Percentiles rank a stretch among this genome's conserved stretches.
Evolutionary conservation across 1,284 basidiomycete species (phyloP).

Genomic region (Cystobasidiaceae sp.): DNA sequence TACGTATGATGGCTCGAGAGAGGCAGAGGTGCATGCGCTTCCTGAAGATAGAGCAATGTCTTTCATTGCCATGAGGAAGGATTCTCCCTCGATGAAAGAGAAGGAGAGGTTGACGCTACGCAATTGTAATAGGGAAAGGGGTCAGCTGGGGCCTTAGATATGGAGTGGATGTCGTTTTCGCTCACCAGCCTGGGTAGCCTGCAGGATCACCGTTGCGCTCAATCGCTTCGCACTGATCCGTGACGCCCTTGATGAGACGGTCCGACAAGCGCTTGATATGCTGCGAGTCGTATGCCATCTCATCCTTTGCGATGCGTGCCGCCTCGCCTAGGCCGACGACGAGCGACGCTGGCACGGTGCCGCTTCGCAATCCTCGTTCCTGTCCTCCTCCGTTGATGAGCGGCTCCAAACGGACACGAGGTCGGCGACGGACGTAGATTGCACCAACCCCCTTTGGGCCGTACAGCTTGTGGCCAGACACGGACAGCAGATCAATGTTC

Average conservation of each 20-base stretch:
- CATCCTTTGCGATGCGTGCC: slow-evolving; percentile 79
- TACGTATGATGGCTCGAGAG: slow-evolving; percentile 96
- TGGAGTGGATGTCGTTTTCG: background rate
- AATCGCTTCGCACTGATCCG: slow-evolving; percentile 77
- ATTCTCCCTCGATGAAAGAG: slow-evolving; percentile 96
- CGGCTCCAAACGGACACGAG: slow-evolving; percentile 89
- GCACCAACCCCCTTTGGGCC: slow-evolving; percentile 97
- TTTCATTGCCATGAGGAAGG: slow-evolving; percentile 96
- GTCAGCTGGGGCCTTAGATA: background rate
- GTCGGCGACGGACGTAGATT: slow-evolving; percentile 85
- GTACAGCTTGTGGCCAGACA: slow-evolving; percentile 97
- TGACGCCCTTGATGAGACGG: slow-evolving; percentile 75
- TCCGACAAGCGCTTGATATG: slow-evolving; percentile 72
- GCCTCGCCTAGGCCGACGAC: slow-evolving; percentile 94
- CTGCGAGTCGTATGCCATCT: slow-evolving; percentile 86
- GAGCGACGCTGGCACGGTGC: slow-evolving; percentile 84
- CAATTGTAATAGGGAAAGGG: background rate
- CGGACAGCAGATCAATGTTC: slow-evolving; percentile 92
- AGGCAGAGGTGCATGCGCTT: slow-evolving; percentile 96
- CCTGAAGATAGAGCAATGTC: slow-evolving; percentile 96
- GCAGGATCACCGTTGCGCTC: slow-evolving; percentile 86
- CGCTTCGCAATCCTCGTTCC: slow-evolving; percentile 89
- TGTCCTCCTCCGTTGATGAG: slow-evolving; percentile 95
- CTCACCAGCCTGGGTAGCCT: slow-evolving; percentile 50
- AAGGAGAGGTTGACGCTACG: slow-evolving; percentile 78